phyloP scores from a whole-genome alignment of 805 yeast species.

The Wickerhamiella qilinensis region DNA sequence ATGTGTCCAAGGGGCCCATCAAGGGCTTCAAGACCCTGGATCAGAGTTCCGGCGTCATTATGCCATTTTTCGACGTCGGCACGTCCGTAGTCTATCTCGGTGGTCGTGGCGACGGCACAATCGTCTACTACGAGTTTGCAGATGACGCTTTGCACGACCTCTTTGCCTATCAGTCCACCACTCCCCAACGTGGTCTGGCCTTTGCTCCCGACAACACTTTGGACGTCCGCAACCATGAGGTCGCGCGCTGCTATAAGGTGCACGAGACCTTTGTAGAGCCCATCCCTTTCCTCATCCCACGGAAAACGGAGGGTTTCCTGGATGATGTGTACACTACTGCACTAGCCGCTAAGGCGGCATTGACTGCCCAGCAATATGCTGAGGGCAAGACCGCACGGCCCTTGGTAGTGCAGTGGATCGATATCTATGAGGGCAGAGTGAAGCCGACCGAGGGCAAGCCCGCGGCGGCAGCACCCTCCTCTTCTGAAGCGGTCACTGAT shows the following conservation, averaged over 20 bases:
- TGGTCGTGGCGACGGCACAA: slow-evolving; percentile 97
- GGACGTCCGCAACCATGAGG: slow-evolving; percentile 68
- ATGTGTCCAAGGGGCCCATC: slow-evolving; percentile 65
- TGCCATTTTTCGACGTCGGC: slow-evolving; percentile 78
- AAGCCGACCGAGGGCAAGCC: slow-evolving; percentile 1
- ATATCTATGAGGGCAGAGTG: slow-evolving; percentile 59
- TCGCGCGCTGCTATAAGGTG: slow-evolving; percentile 66
- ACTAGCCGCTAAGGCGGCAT: slow-evolving; percentile 64
- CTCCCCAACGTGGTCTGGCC: slow-evolving; percentile 94
- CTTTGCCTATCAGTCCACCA: slow-evolving; percentile 78
- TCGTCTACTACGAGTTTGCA: slow-evolving; percentile 81
- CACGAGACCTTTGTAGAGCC: slow-evolving; percentile 79
- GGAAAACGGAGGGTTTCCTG: slow-evolving; percentile 86
- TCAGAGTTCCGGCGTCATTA: slow-evolving; percentile 80
- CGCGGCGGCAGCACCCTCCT: not conserved
- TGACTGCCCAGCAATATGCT: slow-evolving; percentile 65
- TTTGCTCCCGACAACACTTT: slow-evolving; percentile 72
- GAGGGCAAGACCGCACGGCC: slow-evolving; percentile 72
- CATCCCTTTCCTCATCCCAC: slow-evolving; percentile 80
- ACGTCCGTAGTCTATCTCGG: slow-evolving; percentile 73
- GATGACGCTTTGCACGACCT: slow-evolving; percentile 68
- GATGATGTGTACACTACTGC: slow-evolving; percentile 86
- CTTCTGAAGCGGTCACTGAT: too few species aligned
- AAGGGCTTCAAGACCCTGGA: slow-evolving; percentile 81
- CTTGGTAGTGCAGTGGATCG: slow-evolving; percentile 54